Conservation (phyloP, 2,329 filamentous ascomycete species). For the Penicillium verrucosum region DNA sequence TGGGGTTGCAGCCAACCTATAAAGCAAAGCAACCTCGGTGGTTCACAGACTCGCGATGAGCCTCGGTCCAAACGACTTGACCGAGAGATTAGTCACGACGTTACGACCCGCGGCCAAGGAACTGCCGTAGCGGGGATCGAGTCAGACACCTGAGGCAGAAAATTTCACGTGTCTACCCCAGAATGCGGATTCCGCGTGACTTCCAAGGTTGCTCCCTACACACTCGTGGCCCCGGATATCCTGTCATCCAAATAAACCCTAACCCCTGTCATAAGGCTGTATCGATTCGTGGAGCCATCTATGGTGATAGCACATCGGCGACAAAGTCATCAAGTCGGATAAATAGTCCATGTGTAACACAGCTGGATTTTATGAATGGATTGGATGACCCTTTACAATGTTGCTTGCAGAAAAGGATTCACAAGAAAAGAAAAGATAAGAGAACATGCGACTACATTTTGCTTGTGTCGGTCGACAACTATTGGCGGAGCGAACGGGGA, state of each 20-base stretch:
- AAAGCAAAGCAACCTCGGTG: constrained; percentile 19
- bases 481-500: background rate
- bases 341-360: no score
- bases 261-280: no score
- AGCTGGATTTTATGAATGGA: no score
- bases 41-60: constrained; percentile 11
- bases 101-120: background rate
- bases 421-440: background rate
- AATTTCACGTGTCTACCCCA: background rate
- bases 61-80: constrained; percentile 15
- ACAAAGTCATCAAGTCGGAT: no score
- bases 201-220: no score
- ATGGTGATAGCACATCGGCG: no score
- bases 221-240: background rate
- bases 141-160: background rate
- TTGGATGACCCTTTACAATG: background rate
- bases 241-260: background rate
- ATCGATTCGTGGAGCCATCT: no score
- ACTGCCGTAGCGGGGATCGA: background rate
- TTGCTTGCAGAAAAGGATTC: background rate
- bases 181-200: no score
- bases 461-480: background rate
- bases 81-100: constrained; percentile 8
- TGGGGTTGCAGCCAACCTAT: constrained; percentile 10
- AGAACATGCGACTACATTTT: background rate